Conservation (phyloP, 495 filamentous ascomycete genomes). For the Aspergillus leporis region DNA sequence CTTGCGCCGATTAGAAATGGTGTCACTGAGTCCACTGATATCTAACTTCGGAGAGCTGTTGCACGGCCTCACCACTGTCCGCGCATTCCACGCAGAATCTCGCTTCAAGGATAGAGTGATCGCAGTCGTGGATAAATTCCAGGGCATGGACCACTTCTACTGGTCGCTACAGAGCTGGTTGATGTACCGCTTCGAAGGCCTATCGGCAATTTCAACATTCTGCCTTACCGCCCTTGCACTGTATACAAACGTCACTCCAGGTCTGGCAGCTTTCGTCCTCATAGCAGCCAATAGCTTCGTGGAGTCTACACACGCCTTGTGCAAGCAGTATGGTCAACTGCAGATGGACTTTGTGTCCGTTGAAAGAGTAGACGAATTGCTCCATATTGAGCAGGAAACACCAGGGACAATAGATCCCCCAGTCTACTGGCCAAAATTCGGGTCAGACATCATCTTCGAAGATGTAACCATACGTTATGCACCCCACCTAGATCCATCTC, state of each 20-base stretch:
- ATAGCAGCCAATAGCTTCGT: conserved; percentile 53
- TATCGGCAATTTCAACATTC: conserved; percentile 72
- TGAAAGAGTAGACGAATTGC: conserved; percentile 75
- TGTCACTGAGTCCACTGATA: conserved; percentile 76
- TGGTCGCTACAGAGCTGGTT: conserved; percentile 85
- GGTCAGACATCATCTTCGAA: conserved; percentile 71
- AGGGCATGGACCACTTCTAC: conserved; percentile 92
- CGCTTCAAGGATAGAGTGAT: conserved; percentile 78
- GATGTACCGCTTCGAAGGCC: conserved; percentile 69
- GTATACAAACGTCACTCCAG: conserved; percentile 65
- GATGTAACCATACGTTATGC: conserved; percentile 77
- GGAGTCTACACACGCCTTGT: conserved; percentile 67
- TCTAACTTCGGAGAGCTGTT: conserved; percentile 82
- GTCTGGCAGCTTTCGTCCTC: conserved; percentile 72
- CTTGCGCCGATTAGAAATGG: conserved; percentile 78
- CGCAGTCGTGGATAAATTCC: conserved; percentile 74
- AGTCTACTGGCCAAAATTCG: conserved; percentile 69
- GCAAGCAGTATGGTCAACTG: conserved; percentile 73
- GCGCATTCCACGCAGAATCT: conserved; percentile 68
- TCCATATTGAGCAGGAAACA: conserved; percentile 72
- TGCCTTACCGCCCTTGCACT: conserved; percentile 68
- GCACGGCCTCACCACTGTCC: conserved; percentile 77
- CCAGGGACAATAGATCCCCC: conserved; percentile 65
- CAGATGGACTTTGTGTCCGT: conserved; percentile 92
- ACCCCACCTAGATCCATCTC: conserved; percentile 67